Conservation (phyloP, 1,284 basidiomycete genomes). For the Caloboletus inedulis region DNA sequence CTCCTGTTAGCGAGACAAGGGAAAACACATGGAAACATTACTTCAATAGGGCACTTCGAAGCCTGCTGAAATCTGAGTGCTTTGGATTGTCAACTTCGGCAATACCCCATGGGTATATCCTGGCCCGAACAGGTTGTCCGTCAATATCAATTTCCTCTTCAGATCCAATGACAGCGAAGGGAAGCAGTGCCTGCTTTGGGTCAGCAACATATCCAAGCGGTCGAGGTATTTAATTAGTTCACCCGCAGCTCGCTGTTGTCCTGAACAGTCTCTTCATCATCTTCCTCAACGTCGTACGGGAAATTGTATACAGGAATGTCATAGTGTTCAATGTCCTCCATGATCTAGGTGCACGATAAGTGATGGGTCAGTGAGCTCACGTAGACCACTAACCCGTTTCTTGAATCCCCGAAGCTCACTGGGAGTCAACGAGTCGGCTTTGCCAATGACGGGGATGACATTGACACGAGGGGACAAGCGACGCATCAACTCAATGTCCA, state of each 20-base stretch:
- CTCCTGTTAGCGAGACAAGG: constrained; percentile 9
- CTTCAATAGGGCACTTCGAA: constrained; percentile 89
- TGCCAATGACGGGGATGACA: constrained; percentile 98
- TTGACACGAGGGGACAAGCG: constrained; percentile 96
- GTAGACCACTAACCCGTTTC: constrained; percentile 69
- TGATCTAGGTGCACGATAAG: constrained; percentile 59
- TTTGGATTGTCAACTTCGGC: constrained; percentile 98
- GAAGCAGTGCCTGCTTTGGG: constrained; percentile 68
- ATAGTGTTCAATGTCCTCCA: constrained; percentile 99
- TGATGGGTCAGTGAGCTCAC: neutral
- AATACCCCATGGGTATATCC: constrained; percentile 97
- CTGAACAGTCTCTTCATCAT: constrained; percentile 97
- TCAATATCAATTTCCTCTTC: constrained; percentile 95
- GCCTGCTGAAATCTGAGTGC: constrained; percentile 95
- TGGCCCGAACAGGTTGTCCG: constrained; percentile 87
- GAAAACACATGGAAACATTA: constrained; percentile 35
- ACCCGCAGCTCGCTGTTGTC: constrained; percentile 95
- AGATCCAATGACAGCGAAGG: constrained; percentile 97
- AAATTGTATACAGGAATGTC: constrained; percentile 99
- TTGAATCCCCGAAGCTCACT: constrained; percentile 93
- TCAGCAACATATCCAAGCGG: constrained; percentile 1
- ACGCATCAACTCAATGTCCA: constrained; percentile 99
- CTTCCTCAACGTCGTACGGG: constrained; percentile 98
- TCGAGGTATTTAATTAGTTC: constrained; percentile 24
- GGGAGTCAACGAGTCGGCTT: constrained; percentile 93